These are phyloP conservation scores for Pugionium dolabratum DNA, from an alignment of 345 rosid genomes.

Conservation along the genomic window DNA sequence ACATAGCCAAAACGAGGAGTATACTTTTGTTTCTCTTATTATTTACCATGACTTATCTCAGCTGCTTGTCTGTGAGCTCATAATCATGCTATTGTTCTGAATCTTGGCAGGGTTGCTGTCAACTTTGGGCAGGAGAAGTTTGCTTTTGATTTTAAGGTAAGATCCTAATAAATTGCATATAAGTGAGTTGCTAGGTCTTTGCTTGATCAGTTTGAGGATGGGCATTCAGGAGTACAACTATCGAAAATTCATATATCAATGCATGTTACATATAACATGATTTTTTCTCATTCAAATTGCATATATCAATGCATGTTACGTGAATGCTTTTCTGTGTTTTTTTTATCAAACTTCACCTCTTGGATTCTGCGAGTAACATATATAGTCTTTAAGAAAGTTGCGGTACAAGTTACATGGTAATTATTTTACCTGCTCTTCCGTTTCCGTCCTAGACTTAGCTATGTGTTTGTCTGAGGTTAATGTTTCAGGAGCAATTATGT, in stretches of 20 bases:
- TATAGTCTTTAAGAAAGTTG: slow-evolving; percentile 9
- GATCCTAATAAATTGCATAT: slow-evolving; percentile 1
- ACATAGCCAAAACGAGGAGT: slow-evolving; percentile 96
- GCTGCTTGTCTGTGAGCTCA: neutral
- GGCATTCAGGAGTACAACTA: neutral
- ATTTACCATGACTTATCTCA: neutral
- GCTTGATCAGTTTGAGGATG: neutral
- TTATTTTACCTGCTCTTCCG: neutral
- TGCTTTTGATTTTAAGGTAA: slow-evolving; percentile 83
- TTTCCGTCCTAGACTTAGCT: neutral
- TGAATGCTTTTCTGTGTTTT: neutral
- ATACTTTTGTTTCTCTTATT: slow-evolving; percentile 36
- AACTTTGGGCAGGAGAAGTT: slow-evolving; percentile 83
- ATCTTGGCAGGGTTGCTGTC: slow-evolving; percentile 70
- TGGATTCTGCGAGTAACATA: neutral
- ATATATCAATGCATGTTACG: neutral
- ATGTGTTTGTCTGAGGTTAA: neutral
- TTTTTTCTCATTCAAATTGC: neutral
- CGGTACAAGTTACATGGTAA: neutral
- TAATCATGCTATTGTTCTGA: slow-evolving; percentile 17
- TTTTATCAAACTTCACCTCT: neutral
- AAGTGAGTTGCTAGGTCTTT: neutral
- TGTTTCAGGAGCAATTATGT: neutral
- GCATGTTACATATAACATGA: too few species aligned
- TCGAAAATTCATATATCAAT: too few species aligned